Percentiles rank a stretch among this genome's conserved stretches.
These are phyloP conservation scores for Cenchrus fungigraminus DNA, from an alignment of 176 grass and related monocot genomes.

Conservation along the genomic window DNA sequence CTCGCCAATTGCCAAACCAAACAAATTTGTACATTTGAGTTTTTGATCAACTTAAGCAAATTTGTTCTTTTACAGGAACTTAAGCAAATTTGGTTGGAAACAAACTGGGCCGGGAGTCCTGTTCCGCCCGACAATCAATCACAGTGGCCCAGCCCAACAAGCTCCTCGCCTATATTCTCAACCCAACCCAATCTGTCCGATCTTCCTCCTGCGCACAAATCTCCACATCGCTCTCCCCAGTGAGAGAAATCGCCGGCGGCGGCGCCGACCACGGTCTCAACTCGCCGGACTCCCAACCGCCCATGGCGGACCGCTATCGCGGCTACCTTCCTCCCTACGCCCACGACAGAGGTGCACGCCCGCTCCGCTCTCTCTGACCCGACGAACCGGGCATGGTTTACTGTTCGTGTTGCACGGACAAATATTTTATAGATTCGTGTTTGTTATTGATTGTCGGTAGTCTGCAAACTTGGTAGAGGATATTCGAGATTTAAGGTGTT, in stretches of 20 bases:
- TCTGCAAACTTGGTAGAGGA: neutral
- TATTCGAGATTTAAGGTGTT: neutral
- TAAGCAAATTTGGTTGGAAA: neutral
- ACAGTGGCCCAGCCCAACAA: neutral
- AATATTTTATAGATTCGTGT: neutral
- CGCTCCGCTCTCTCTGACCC: neutral
- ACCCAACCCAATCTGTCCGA: neutral
- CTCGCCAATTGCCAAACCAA: too few species aligned
- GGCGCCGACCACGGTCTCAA: neutral
- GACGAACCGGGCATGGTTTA: neutral
- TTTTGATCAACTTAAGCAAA: too few species aligned
- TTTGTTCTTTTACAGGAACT: too few species aligned
- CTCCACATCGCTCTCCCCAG: neutral
- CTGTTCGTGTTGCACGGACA: neutral
- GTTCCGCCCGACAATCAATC: neutral
- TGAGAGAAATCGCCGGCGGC: neutral
- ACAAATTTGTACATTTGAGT: too few species aligned
- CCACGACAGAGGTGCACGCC: conserved; percentile 41
- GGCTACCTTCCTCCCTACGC: conserved; percentile 31
- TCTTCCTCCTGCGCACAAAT: neutral
- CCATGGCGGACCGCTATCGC: conserved; percentile 58
- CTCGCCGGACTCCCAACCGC: neutral
- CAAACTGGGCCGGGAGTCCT: neutral
- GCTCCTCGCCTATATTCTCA: neutral
- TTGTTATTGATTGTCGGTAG: neutral